Evolutionary conservation across 2,329 filamentous ascomycete genomes (phyloP).

Genomic region (Furcasterigmium furcatum): DNA sequence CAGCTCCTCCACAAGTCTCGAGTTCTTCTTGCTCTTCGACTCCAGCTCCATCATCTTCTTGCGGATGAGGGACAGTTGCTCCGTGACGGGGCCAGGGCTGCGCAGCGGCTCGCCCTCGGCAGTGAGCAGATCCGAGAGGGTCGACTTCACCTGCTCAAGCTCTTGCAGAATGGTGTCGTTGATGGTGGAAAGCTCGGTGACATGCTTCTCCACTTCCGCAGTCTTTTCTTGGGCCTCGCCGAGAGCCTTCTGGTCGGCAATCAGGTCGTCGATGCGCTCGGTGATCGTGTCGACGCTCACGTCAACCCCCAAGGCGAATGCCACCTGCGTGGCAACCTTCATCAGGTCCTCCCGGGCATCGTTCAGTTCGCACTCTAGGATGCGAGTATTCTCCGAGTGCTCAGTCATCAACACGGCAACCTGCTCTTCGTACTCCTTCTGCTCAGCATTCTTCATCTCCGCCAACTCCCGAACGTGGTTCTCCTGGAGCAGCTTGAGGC

Average conservation of each 20-base stretch:
- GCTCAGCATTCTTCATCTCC: slow-evolving; percentile 43
- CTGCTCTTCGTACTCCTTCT: slow-evolving; percentile 55
- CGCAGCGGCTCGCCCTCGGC: slow-evolving; percentile 41
- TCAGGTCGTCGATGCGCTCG: slow-evolving; percentile 55
- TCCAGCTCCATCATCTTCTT: slow-evolving; percentile 63
- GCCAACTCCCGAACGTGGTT: slow-evolving; percentile 48
- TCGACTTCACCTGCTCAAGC: slow-evolving; percentile 57
- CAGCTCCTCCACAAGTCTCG: slow-evolving; percentile 87
- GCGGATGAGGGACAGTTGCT: slow-evolving; percentile 60
- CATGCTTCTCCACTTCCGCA: slow-evolving; percentile 51
- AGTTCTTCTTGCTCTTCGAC: slow-evolving; percentile 81
- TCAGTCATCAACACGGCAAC: slow-evolving; percentile 56
- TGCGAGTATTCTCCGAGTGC: slow-evolving; percentile 52
- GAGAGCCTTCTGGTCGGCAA: slow-evolving; percentile 58
- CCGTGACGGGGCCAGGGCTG: slow-evolving; percentile 44
- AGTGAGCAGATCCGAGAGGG: slow-evolving; percentile 50
- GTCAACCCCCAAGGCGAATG: slow-evolving; percentile 57
- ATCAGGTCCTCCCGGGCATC: slow-evolving; percentile 65
- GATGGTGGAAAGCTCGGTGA: slow-evolving; percentile 53
- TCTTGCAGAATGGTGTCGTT: slow-evolving; percentile 59
- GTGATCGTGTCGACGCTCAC: slow-evolving; percentile 67
- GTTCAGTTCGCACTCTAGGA: slow-evolving; percentile 59
- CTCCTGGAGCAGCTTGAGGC: slow-evolving; percentile 43
- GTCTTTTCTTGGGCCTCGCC: slow-evolving; percentile 55
- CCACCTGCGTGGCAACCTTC: slow-evolving; percentile 61